Base-by-base conservation (phyloP, 192 early-diverging fungal genomes). In the Coemansia sp. region DNA sequence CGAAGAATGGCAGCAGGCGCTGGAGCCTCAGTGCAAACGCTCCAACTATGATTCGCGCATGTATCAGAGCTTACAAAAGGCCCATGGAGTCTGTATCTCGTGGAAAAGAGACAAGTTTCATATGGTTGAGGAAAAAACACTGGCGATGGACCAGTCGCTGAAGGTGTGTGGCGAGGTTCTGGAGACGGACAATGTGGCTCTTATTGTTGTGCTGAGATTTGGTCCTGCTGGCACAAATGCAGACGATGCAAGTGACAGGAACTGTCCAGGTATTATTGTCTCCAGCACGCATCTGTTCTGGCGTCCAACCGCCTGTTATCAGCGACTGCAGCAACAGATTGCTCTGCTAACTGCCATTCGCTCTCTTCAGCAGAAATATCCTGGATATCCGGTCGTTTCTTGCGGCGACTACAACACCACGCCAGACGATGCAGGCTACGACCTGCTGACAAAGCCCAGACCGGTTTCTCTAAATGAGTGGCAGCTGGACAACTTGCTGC, bases 371-470 rank as follows among this genome's bases (percentile, higher is more conserved):
- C 55, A 50, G n/a, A 73, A 77, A 28, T 71, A 77, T 30, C 68
- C 72, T 10, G 59, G 28, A 0, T 71, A 55, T 16, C 8, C 66
- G 0, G 36, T 76, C 29, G 66, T 77, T 16, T 71, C 65, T 7
- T 74, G 72, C 10, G 69, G 74, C 62, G 86, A 87, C 63, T 87
- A 80, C 68, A 87, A 87, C 58, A 87, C 86, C 8, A 87, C 86
- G 1, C 86, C 86, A 1, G 80, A 84, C 30, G 86, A 87, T 59
- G 86, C 84, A 40, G 84, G 80, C 11, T 87, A 87, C 70, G 76
- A 73, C 42, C 70, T 84, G 17, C 64, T 85, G 69, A 85, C 85
- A 16, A 83, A 71, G 59, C 51, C 69, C 49, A 78, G 85, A 10
- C 85, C 86, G 0, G 71, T 84, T 8, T 50, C 56, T 4, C 81